A percentile compares a stretch with the other conserved stretches of the same genome.
phyloP scores from a whole-genome alignment of 495 filamentous ascomycete species.

The Pyronema omphalodes region DNA sequence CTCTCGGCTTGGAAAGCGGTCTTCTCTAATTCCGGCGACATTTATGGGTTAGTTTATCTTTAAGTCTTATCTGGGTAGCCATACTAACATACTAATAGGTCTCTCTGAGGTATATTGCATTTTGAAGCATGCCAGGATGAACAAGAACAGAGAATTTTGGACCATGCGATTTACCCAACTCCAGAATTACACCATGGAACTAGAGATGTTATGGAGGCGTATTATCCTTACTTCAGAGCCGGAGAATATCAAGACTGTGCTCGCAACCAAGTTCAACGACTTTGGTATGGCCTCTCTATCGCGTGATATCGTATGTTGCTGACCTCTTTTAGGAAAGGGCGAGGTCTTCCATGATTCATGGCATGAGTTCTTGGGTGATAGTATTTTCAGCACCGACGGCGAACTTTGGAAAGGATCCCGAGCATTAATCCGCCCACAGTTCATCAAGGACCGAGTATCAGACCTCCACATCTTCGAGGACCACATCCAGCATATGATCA shows the following conservation, averaged over 20 bases:
- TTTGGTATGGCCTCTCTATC: constrained; percentile 26
- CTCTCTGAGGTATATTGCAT: neutral
- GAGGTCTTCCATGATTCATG: constrained; percentile 37
- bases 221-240: constrained; percentile 47
- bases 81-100: neutral
- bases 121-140: neutral
- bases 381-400: constrained; percentile 65
- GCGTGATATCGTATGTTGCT: neutral
- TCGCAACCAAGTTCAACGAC: constrained; percentile 59
- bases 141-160: constrained; percentile 46
- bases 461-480: constrained; percentile 66
- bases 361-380: constrained; percentile 56
- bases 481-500: constrained; percentile 47
- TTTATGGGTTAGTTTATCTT: neutral
- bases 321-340: constrained; percentile 1
- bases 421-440: constrained; percentile 58
- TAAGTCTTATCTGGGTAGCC: neutral
- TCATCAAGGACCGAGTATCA: constrained; percentile 59
- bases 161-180: constrained; percentile 28
- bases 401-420: constrained; percentile 55
- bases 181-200: constrained; percentile 39
- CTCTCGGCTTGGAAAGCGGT: constrained; percentile 28
- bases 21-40: constrained; percentile 2
- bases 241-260: constrained; percentile 52
- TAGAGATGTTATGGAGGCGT: constrained; percentile 35